Evolutionary conservation across 2,329 filamentous ascomycete genomes (phyloP).

Genomic region (Trichoderma breve): DNA sequence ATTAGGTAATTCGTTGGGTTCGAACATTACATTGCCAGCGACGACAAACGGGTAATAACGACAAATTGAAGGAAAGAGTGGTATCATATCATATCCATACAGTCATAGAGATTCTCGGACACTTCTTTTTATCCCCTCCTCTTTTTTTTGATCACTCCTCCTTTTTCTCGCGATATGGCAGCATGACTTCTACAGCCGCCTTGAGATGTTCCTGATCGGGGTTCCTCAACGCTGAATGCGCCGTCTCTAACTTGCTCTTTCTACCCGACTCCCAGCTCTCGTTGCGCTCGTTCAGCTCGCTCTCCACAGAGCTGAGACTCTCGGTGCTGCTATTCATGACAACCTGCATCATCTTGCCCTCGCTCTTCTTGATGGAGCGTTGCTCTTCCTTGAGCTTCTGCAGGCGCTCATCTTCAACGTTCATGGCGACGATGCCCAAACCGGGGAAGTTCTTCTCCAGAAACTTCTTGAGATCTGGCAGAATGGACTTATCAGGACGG

Average conservation of each 20-base stretch:
- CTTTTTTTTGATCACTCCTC: not conserved
- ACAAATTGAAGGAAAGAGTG: conserved; percentile 5
- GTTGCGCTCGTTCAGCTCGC: conserved; percentile 48
- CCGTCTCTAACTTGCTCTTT: conserved; percentile 54
- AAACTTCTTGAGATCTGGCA: conserved; percentile 70
- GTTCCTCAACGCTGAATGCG: conserved; percentile 51
- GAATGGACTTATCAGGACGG: conserved; percentile 73
- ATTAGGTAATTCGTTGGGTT: not conserved
- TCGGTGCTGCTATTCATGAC: conserved; percentile 57
- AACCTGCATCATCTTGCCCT: conserved; percentile 51
- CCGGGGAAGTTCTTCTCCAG: conserved; percentile 73
- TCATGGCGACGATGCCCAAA: conserved; percentile 68
- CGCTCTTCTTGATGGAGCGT: conserved; percentile 67
- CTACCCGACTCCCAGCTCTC: conserved; percentile 37
- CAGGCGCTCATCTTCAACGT: conserved; percentile 77
- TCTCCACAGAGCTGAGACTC: conserved; percentile 53
- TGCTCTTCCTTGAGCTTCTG: conserved; percentile 74
- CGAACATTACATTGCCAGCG: not conserved
- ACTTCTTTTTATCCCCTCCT: not conserved
- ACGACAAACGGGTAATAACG: not conserved
- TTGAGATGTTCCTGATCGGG: conserved; percentile 41
- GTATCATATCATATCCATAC: conserved; percentile 20
- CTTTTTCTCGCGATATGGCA: conserved; percentile 27
- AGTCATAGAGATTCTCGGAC: not conserved
- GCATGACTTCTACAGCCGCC: conserved; percentile 31